Conservation (phyloP, 148 eudicot species). For the Persicaria tinctoria region DNA sequence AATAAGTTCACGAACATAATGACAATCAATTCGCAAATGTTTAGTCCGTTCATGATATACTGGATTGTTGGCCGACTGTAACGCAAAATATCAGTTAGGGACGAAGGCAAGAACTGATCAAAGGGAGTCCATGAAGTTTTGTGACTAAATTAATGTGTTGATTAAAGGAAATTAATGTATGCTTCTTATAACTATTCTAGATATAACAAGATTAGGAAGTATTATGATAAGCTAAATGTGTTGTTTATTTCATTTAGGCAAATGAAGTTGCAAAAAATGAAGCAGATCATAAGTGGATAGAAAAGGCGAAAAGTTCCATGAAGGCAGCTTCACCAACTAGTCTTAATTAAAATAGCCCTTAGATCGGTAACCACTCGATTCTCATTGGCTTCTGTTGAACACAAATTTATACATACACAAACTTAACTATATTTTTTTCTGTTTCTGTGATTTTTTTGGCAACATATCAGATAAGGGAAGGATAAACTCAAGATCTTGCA, state of each 20-base stretch:
- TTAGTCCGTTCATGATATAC: too few relatives aligned
- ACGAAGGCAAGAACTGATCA: too few relatives aligned
- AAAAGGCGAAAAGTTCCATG: constrained; percentile 20
- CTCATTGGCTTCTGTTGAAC: too few relatives aligned
- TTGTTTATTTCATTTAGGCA: constrained; percentile 18
- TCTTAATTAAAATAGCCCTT: constrained; percentile 19
- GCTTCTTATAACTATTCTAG: too few relatives aligned
- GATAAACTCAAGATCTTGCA: constrained; percentile 21
- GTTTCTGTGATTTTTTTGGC: background rate
- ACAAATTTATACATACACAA: background rate
- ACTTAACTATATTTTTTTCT: background rate
- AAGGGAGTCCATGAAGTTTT: too few relatives aligned
- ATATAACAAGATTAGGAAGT: too few relatives aligned
- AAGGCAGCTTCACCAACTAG: constrained; percentile 28
- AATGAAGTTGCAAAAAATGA: background rate
- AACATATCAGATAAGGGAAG: constrained; percentile 27
- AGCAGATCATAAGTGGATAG: constrained; percentile 20
- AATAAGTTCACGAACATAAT: too few relatives aligned
- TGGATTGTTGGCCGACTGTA: too few relatives aligned
- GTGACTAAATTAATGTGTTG: too few relatives aligned
- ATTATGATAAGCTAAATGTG: background rate
- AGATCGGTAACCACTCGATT: constrained; percentile 12
- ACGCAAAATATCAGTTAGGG: too few relatives aligned
- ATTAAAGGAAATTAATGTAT: too few relatives aligned
- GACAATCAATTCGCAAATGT: too few relatives aligned